phyloP scores from a whole-genome alignment of 257 asterid genomes.

The Solanum clarkiae region DNA sequence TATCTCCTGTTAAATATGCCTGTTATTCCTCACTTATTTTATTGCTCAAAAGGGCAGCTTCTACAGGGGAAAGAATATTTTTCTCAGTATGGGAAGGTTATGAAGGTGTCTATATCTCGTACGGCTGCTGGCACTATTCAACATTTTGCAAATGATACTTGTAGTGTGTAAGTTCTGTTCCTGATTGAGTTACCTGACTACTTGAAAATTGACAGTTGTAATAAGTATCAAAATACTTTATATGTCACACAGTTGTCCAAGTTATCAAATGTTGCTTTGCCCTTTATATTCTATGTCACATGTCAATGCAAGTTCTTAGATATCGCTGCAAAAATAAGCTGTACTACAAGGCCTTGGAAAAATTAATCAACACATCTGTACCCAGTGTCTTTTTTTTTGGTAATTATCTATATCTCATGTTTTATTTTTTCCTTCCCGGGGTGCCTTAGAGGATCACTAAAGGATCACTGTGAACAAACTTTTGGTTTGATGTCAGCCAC shows the following conservation, averaged over 20 bases:
- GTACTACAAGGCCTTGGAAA: neutral
- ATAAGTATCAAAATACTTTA: neutral
- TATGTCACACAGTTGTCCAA: neutral
- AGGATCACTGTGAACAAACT: neutral
- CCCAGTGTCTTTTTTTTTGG: neutral
- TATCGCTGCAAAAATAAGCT: neutral
- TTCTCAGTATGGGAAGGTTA: constrained; percentile 84
- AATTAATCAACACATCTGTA: neutral
- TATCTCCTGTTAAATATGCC: neutral
- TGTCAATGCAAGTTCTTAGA: neutral
- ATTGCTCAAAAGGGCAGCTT: constrained; percentile 37
- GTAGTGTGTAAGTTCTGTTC: constrained; percentile 79
- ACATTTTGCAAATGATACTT: constrained; percentile 79
- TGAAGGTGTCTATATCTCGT: constrained; percentile 90
- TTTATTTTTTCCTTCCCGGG: neutral
- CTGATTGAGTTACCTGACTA: neutral
- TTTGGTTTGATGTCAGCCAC: neutral
- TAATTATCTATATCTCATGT: neutral
- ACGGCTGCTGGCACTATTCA: constrained; percentile 86
- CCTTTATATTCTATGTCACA: neutral
- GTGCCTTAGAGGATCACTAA: neutral
- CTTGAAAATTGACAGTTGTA: neutral
- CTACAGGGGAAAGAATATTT: constrained; percentile 76
- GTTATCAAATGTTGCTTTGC: neutral
- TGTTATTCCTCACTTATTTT: neutral